Conservation (phyloP, 352 stramenopile species). For the Phytophthora podocarpi region DNA sequence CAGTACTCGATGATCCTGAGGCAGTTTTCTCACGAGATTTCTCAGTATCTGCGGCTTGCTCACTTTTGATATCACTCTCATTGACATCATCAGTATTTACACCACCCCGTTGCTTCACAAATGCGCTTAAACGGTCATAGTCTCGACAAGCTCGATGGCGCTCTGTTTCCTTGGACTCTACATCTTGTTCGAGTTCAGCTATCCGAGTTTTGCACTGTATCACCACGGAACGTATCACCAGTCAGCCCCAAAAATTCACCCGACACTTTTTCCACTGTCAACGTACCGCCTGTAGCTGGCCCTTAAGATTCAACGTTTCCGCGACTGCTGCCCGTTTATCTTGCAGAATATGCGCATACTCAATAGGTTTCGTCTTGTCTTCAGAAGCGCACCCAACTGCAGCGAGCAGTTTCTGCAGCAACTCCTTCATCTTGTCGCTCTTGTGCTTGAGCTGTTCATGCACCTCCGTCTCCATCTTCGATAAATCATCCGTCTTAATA, state of each 20-base stretch:
- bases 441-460: conserved; percentile 46
- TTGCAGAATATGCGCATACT: conserved; percentile 63
- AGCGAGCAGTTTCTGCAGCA: conserved; percentile 47
- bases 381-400: conserved; percentile 18
- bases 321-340: conserved; percentile 58
- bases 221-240: conserved; percentile 12
- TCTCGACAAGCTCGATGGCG: conserved; percentile 78
- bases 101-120: conserved; percentile 47
- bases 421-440: conserved; percentile 32
- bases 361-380: conserved; percentile 36
- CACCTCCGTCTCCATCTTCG: conserved; percentile 46
- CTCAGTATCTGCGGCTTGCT: conserved; percentile 25
- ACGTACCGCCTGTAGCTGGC: conserved; percentile 62
- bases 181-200: conserved; percentile 59
- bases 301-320: conserved; percentile 50
- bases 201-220: conserved; percentile 63
- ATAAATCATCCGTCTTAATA: conserved; percentile 43
- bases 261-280: neutral
- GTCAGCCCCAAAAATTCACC: conserved; percentile 10
- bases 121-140: conserved; percentile 70
- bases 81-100: conserved; percentile 16
- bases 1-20: conserved; percentile 5
- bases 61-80: conserved; percentile 25
- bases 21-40: conserved; percentile 20
- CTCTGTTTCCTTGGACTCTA: conserved; percentile 80